Conservation (phyloP, 805 yeast genomes). For the Barnettozyma californica region DNA sequence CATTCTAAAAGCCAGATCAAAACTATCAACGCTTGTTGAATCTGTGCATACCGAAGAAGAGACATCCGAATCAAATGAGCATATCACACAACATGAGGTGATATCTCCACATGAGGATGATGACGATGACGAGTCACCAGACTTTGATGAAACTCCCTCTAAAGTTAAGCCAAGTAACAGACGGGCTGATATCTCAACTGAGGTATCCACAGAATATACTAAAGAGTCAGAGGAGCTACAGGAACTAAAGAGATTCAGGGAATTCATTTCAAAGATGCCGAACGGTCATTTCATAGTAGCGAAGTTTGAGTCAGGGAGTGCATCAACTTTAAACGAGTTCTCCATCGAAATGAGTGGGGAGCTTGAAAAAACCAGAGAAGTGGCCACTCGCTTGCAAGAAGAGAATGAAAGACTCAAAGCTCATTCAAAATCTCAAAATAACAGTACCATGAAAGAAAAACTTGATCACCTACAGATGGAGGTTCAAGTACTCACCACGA, state of each 20-base stretch:
- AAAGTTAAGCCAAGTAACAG: conserved; percentile 11
- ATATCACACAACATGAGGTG: neutral
- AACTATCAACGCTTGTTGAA: conserved; percentile 20
- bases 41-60: conserved; percentile 11
- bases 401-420: neutral
- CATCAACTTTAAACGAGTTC: neutral
- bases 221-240: conserved; percentile 19
- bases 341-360: neutral
- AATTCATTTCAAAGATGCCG: conserved; percentile 9
- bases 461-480: neutral
- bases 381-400: neutral
- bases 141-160: conserved; percentile 22
- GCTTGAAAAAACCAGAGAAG: neutral
- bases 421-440: neutral
- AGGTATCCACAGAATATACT: neutral
- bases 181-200: neutral
- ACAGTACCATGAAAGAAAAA: neutral
- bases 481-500: neutral
- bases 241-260: conserved; percentile 18
- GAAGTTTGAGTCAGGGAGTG: neutral
- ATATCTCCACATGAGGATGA: neutral
- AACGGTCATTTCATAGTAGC: conserved; percentile 11
- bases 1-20: conserved; percentile 20
- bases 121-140: conserved; percentile 8
- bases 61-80: conserved; percentile 4